A percentile compares a stretch with the other conserved stretches of the same genome.
These are phyloP conservation scores for Cladorrhinum samala DNA, from an alignment of 495 filamentous ascomycete genomes.

Conservation along the genomic window DNA sequence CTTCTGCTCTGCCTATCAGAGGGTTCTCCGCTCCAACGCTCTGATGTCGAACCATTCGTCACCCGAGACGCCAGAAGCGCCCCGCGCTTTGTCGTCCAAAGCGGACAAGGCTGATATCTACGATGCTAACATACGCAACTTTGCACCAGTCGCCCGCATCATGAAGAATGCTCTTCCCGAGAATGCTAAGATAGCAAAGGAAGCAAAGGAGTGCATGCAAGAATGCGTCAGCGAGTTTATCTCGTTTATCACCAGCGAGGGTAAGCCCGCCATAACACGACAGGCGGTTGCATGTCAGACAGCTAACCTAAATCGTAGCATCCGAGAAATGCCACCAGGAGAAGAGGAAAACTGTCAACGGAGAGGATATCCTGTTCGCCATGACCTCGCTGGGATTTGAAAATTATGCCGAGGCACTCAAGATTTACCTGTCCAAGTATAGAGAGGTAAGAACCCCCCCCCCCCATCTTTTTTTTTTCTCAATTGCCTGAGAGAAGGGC, in stretches of 20 bases:
- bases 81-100: slow-evolving; percentile 32
- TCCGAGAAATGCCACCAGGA: slow-evolving; percentile 99
- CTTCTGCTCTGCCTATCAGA: slow-evolving; percentile 39
- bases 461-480: slow-evolving; percentile 7
- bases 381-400: slow-evolving; percentile 99
- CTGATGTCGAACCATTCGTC: slow-evolving; percentile 52
- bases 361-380: slow-evolving; percentile 95
- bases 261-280: slow-evolving; percentile 46
- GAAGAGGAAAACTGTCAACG: slow-evolving; percentile 98
- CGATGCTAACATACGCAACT: slow-evolving; percentile 87
- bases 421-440: slow-evolving; percentile 97
- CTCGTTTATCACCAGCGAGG: slow-evolving; percentile 99
- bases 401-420: slow-evolving; percentile 95
- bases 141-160: slow-evolving; percentile 92
- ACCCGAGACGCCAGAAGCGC: slow-evolving; percentile 40
- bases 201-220: slow-evolving; percentile 99
- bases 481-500: too few species aligned
- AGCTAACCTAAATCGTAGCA: slow-evolving; percentile 51
- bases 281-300: slow-evolving; percentile 1
- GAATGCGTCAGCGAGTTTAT: slow-evolving; percentile 99
- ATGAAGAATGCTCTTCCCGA: slow-evolving; percentile 97
- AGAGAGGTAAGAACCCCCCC: slow-evolving; percentile 71
- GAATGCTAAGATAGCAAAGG: slow-evolving; percentile 98
- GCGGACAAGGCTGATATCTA: slow-evolving; percentile 44
- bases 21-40: slow-evolving; percentile 31